phyloP scores from a whole-genome alignment of 192 early-diverging fungal genomes.

The Podila epigama region DNA sequence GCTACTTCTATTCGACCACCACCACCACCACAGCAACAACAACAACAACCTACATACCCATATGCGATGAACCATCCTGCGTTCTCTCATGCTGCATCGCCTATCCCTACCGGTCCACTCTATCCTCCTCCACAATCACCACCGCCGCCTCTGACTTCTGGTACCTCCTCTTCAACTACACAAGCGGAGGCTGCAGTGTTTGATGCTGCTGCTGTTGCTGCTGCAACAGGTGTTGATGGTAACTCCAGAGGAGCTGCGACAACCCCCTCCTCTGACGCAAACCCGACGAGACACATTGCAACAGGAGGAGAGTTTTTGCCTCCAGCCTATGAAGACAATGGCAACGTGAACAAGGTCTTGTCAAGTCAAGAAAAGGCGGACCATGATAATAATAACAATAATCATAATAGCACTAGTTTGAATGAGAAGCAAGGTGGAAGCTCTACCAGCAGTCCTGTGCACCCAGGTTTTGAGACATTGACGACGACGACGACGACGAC shows the following conservation, averaged over 20 bases:
- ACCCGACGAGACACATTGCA: background rate
- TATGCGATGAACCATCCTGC: slow-evolving; percentile 9
- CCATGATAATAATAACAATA: no score
- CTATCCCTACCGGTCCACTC: background rate
- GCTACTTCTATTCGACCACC: background rate
- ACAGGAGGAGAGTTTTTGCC: background rate
- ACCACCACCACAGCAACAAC: no score
- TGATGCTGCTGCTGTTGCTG: slow-evolving; percentile 6
- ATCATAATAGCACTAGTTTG: no score
- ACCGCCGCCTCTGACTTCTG: background rate
- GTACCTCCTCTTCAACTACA: slow-evolving; percentile 1
- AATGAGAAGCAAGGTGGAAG: no score
- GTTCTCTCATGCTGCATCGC: background rate
- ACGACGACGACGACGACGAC: no score
- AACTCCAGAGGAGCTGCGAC: no score
- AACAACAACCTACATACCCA: slow-evolving; percentile 4
- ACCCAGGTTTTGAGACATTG: no score
- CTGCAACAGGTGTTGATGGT: no score
- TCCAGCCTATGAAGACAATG: background rate
- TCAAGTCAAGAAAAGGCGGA: no score
- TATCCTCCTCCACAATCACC: slow-evolving; percentile 13
- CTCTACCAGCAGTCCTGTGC: no score
- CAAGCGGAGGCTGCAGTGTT: slow-evolving; percentile 13
- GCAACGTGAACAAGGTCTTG: no score
- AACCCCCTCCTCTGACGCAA: no score